phyloP scores from a whole-genome alignment of 1,284 basidiomycete genomes.

The Vanrija sp. region DNA sequence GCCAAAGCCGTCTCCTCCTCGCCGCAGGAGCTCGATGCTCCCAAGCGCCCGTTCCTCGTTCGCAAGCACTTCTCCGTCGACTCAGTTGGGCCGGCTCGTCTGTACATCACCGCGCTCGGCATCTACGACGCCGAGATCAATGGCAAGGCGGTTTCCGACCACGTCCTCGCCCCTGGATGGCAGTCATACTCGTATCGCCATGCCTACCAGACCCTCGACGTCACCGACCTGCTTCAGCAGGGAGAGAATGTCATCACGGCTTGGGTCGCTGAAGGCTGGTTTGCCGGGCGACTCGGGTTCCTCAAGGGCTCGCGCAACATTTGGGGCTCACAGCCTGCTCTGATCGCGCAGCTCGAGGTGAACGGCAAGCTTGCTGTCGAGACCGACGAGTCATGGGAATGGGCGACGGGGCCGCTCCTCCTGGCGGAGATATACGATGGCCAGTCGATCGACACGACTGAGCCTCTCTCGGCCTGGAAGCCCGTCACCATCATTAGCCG shows the following conservation, averaged over 20 bases:
- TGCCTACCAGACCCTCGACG: constrained; percentile 35
- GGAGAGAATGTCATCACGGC: constrained; percentile 30
- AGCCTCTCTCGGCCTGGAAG: not conserved
- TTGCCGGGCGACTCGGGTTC: constrained; percentile 24
- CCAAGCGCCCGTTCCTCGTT: constrained; percentile 30
- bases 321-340: constrained; percentile 25
- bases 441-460: constrained; percentile 25
- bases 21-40: constrained; percentile 8
- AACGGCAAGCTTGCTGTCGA: constrained; percentile 14
- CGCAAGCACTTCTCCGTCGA: constrained; percentile 15
- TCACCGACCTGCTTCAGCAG: constrained; percentile 14
- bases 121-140: constrained; percentile 39
- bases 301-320: constrained; percentile 22
- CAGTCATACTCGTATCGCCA: constrained; percentile 34
- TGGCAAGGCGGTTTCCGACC: constrained; percentile 32
- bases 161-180: constrained; percentile 43
- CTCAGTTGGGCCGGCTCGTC: not conserved
- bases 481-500: constrained; percentile 9
- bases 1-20: constrained; percentile 16
- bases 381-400: constrained; percentile 26
- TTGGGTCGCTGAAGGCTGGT: constrained; percentile 40
- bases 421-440: constrained; percentile 37
- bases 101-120: constrained; percentile 42
- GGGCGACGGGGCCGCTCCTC: constrained; percentile 16
- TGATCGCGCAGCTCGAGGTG: constrained; percentile 32